These are phyloP conservation scores for Fraxinus angustifolia DNA, from an alignment of 305 asterid genomes.

Conservation along the genomic window DNA sequence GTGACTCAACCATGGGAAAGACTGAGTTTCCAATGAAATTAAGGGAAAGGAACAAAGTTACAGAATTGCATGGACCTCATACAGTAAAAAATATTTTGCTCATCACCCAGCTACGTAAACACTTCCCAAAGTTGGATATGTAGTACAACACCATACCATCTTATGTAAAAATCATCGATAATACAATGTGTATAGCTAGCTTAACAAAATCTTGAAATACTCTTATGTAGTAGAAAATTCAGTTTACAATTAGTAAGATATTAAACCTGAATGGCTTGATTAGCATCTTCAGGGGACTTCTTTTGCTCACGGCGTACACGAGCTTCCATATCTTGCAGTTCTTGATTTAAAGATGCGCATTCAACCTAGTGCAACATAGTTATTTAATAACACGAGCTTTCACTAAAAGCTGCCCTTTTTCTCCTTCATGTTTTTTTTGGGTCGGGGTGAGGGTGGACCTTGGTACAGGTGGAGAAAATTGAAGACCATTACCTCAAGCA, in stretches of 20 bases:
- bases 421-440: not conserved
- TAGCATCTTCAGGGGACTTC: slow-evolving; percentile 86
- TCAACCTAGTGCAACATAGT: slow-evolving; percentile 56
- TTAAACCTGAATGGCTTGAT: slow-evolving; percentile 85
- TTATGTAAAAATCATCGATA: not conserved
- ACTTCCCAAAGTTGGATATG: not conserved
- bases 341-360: slow-evolving; percentile 90
- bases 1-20: not conserved
- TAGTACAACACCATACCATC: not conserved
- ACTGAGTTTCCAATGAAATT: not conserved
- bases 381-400: slow-evolving; percentile 8
- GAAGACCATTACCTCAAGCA: slow-evolving; percentile 75
- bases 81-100: not conserved
- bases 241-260: not conserved
- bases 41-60: not conserved
- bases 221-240: slow-evolving; percentile 18
- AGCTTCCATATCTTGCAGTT: slow-evolving; percentile 94
- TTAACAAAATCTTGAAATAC: not conserved
- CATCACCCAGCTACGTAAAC: slow-evolving; percentile 3
- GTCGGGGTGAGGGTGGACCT: not conserved
- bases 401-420: not conserved
- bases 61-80: not conserved
- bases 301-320: slow-evolving; percentile 88
- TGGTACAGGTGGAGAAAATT: slow-evolving; percentile 1
- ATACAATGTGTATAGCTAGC: not conserved